Evolutionary conservation across 2,329 filamentous ascomycete genomes (phyloP).

Genomic region (Microdochium paspali): DNA sequence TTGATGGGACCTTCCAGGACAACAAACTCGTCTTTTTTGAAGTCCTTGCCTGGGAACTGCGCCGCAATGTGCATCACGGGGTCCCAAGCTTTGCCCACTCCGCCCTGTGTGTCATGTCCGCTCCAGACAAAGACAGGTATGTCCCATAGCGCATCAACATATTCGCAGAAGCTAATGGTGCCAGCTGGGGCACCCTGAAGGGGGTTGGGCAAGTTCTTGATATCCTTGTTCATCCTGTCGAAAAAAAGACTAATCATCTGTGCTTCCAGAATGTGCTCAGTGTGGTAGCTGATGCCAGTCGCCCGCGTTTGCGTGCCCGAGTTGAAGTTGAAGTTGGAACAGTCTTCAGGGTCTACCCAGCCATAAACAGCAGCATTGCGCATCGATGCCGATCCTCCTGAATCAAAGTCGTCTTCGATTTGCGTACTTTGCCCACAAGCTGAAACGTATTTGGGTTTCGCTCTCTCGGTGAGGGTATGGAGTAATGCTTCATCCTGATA

Average conservation of each 20-base stretch:
- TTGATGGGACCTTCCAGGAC: background rate
- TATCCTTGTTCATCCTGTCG: background rate
- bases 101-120: background rate
- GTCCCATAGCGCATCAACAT: background rate
- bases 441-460: background rate
- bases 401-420: no score
- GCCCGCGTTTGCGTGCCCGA: conserved; percentile 1
- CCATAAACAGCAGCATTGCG: conserved; percentile 2
- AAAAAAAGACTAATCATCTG: conserved; percentile 8
- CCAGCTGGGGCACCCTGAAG: background rate
- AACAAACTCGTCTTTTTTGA: background rate
- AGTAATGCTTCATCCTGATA: no score
- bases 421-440: no score
- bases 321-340: background rate
- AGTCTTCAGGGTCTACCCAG: conserved; percentile 2
- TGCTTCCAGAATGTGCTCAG: conserved; percentile 9
- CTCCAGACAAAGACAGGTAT: background rate
- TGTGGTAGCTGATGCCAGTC: conserved; percentile 3
- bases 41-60: background rate
- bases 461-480: no score
- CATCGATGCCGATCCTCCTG: background rate
- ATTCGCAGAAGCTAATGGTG: background rate
- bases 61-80: background rate
- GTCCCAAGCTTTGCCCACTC: background rate
- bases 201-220: background rate